These are phyloP conservation scores for Tulasnella sp. DNA, from an alignment of 768 basidiomycete genomes.

Conservation along the genomic window DNA sequence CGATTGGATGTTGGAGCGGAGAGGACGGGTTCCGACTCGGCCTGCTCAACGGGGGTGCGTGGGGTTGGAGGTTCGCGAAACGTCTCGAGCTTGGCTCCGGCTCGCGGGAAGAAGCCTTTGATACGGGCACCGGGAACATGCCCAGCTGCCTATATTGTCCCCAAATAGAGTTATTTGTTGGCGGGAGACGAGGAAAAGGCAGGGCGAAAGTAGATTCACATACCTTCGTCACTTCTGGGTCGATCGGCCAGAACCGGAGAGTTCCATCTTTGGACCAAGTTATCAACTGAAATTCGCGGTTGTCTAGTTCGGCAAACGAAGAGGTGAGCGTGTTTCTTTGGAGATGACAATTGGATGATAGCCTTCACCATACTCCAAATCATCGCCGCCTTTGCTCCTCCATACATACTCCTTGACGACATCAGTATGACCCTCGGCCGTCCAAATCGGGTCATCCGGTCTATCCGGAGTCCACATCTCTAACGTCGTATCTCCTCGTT, in stretches of 20 bases:
- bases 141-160: constrained; percentile 15
- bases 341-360: neutral
- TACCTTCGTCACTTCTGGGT: constrained; percentile 57
- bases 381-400: constrained; percentile 45
- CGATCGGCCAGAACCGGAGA: constrained; percentile 82
- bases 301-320: constrained; percentile 32
- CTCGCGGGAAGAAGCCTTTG: constrained; percentile 14
- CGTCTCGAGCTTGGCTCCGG: neutral
- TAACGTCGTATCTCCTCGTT: constrained; percentile 70
- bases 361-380: constrained; percentile 38
- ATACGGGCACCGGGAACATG: constrained; percentile 18
- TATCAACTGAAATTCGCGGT: constrained; percentile 48
- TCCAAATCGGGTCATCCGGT: constrained; percentile 45
- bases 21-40: neutral
- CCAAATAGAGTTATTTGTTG: neutral
- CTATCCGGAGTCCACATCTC: constrained; percentile 62
- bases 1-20: constrained; percentile 13
- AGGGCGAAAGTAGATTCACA: too few species aligned
- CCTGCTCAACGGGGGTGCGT: neutral
- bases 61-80: constrained; percentile 1
- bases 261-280: constrained; percentile 88
- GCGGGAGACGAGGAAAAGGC: too few species aligned
- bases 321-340: neutral
- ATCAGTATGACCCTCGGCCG: constrained; percentile 80
- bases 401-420: constrained; percentile 98